Base-by-base conservation (phyloP, 768 basidiomycete species). In the Gautieria morchelliformis region DNA sequence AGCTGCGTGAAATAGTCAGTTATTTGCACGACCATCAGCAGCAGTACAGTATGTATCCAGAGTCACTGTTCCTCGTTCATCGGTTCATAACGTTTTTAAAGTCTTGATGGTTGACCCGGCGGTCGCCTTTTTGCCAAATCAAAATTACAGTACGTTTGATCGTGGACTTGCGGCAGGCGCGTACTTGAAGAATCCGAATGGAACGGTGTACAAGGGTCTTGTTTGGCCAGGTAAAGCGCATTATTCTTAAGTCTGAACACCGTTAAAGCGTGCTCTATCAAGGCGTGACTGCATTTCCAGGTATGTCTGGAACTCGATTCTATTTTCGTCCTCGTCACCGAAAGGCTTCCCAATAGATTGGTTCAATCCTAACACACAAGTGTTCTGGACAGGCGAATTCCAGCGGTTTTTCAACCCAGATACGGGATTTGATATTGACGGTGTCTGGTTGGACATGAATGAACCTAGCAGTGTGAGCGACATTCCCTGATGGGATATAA, bases 81-180 rank as follows among this genome's bases (percentile, higher is more conserved):
- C 15, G 20, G 4, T 39, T 44, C 2, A 22, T 22, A 10, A 39
- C 33, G 44, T 17, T 24, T 40, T 20, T 19, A 12, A 59, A 87
- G 83, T 85, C 30, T 63, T 85, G 40, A 87, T 87, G 86, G 85
- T 83, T 1, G 85, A 87, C 66, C 85, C 85, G 15, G 86, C 85
- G 9, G 74, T 87, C 0, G 82, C 75, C 0, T 79, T 75, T 56
- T 61, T 76, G 4, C 78, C 80, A 0, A 71, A 69, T 19, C 60
- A 74, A 42, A 72, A 66, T 40, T 85, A 85, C 59, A 74, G 67
- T 0, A 66, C 84, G 0, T 87, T 75, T 60, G 72, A 82, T 53
- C 74, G 77, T 27, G 86, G 85, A 4, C 71, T 75, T 1, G 67
- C 67, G 7, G 63, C 30, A 17, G 77, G 80, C 48, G 77, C 82